These are phyloP conservation scores for Rhizoclosmatium sp. DNA, from an alignment of 192 early-diverging fungal genomes.

Conservation along the genomic window DNA sequence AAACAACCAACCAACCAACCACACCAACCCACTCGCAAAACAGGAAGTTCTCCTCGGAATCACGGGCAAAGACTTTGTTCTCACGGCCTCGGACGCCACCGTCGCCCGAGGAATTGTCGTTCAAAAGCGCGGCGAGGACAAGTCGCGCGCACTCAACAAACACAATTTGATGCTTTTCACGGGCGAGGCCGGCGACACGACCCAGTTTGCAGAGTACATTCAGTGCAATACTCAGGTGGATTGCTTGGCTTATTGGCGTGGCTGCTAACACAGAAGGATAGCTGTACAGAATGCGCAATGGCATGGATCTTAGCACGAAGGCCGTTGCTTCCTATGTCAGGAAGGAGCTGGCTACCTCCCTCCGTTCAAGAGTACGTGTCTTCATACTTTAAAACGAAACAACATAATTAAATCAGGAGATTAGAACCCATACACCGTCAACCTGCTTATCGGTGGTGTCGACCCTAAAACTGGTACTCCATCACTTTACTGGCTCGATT, in stretches of 20 bases:
- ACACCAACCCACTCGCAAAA: neutral
- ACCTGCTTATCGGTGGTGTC: slow-evolving; percentile 86
- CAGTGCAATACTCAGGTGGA: slow-evolving; percentile 91
- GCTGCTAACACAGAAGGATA: neutral
- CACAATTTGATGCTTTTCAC: slow-evolving; percentile 85
- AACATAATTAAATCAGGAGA: neutral
- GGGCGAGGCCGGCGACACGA: slow-evolving; percentile 92
- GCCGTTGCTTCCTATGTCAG: slow-evolving; percentile 85
- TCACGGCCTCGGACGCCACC: slow-evolving; percentile 83
- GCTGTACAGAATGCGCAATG: slow-evolving; percentile 59
- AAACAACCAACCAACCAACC: neutral
- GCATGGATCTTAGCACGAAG: slow-evolving; percentile 78
- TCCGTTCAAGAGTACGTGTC: slow-evolving; percentile 69
- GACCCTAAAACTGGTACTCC: slow-evolving; percentile 76
- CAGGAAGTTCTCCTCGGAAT: slow-evolving; percentile 82
- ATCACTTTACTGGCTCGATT: slow-evolving; percentile 92
- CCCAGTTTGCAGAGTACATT: slow-evolving; percentile 95
- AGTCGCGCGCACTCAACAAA: slow-evolving; percentile 82
- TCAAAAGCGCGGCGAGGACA: slow-evolving; percentile 93
- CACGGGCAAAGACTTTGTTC: slow-evolving; percentile 90
- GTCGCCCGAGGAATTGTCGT: slow-evolving; percentile 83
- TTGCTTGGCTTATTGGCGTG: neutral
- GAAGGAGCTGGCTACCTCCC: slow-evolving; percentile 82
- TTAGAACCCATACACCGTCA: slow-evolving; percentile 88
- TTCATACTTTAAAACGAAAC: slow-evolving; percentile 45